Base-by-base conservation (phyloP, 2,329 filamentous ascomycete genomes). In the Botrytis aclada region DNA sequence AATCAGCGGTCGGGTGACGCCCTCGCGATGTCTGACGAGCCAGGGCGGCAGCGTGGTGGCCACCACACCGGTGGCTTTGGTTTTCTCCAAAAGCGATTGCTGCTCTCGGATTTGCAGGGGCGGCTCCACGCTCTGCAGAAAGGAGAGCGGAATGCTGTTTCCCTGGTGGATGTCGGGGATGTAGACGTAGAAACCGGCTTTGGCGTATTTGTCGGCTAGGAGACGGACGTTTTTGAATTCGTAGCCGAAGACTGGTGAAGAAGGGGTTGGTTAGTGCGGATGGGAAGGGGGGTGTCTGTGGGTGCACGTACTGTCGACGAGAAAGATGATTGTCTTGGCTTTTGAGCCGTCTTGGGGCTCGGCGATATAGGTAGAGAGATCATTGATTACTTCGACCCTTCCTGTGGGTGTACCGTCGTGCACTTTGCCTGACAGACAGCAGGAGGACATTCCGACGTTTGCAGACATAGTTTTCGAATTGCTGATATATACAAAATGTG, bases 151-250 rank as follows among this genome's bases (percentile, higher is more conserved):
- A 18, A 85, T 75, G 16, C 80, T 81, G 76, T 85, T 83, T 71
- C 81, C 81, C 64, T 80, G 70, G 76, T 83, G 82, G 3, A 86
- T 78, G 75, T 87, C 85, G 0, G 85, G 85, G 41, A 86, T 75
- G 75, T 85, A 85, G 45, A 86, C 84, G 22, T 79, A 80, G 74
- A 82, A 85, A 4, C 80, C 80, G 18, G 63, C 82, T 71, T 82
- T 80, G 22, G 86, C 85, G 78, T 86, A 87, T 39, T 80, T 77
- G 75, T 88, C 86, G 2, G 84, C 84, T 8, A 88, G 77, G 6
- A 86, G 78, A 25, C 85, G 80, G 62, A 83, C 84, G 77, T 88
- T 88, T 51, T 81, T 78, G 51, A 87, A 82, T 18, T 82, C 78
- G 83, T 85, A 86, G 7, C 86, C 86, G 74, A 87, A 66, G 43